Conservation (phyloP, 2,329 filamentous ascomycete species). For the Paecilomyces niveus region DNA sequence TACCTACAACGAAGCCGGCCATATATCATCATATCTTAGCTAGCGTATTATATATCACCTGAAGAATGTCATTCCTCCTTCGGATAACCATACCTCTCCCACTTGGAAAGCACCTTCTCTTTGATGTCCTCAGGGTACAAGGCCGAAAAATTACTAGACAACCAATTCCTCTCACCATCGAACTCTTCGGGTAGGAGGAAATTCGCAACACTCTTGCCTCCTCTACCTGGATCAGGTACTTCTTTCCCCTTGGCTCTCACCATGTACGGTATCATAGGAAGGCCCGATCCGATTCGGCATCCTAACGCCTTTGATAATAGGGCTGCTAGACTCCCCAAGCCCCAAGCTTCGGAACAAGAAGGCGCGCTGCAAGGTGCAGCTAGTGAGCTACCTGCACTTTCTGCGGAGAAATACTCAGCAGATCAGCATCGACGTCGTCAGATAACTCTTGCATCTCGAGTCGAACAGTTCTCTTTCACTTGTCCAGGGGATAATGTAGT, state of each 20-base stretch:
- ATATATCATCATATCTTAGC: no score
- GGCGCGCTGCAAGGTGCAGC: no score
- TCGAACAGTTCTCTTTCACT: no score
- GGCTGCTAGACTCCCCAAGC: no score
- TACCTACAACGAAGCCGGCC: no score
- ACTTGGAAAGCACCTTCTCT: conserved; percentile 1
- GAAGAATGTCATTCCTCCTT: neutral
- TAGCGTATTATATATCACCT: neutral
- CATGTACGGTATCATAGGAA: conserved; percentile 2
- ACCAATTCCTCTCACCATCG: conserved; percentile 1
- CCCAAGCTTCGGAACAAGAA: no score
- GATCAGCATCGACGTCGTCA: no score
- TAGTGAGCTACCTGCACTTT: no score
- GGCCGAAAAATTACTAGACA: conserved; percentile 1
- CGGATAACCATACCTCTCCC: conserved; percentile 1
- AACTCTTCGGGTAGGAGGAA: conserved; percentile 1
- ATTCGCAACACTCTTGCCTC: conserved; percentile 1
- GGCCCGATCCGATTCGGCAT: neutral
- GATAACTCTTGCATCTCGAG: no score
- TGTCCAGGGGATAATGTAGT: no score
- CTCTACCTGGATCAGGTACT: neutral
- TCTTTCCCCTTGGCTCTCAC: neutral
- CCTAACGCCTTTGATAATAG: no score
- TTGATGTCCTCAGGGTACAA: conserved; percentile 3
- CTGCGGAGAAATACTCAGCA: no score